phyloP scores from a whole-genome alignment of 164 flowering plant species.

The Dillenia suffruticosa region DNA sequence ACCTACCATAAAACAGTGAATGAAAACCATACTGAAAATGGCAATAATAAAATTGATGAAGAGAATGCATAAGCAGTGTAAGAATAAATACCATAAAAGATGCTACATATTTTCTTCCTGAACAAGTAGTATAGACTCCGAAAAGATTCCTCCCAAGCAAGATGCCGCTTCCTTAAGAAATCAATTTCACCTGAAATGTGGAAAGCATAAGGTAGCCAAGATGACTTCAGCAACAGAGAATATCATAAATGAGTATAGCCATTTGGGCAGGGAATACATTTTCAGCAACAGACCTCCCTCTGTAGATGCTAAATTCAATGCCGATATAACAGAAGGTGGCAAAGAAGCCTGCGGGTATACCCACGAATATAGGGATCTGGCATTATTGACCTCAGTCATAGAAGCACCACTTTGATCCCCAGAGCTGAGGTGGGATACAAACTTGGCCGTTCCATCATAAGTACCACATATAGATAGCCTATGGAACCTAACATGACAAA shows the following conservation, averaged over 20 bases:
- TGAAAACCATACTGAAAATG: not conserved
- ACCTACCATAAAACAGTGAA: no score
- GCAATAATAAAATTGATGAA: not conserved
- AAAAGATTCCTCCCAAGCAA: constrained; percentile 92
- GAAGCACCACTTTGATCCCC: constrained; percentile 21
- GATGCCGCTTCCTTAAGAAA: constrained; percentile 64
- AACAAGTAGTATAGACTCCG: constrained; percentile 87
- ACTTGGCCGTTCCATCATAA: constrained; percentile 26
- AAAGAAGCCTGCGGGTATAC: constrained; percentile 77
- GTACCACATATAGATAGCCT: constrained; percentile 41
- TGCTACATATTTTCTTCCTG: constrained; percentile 58
- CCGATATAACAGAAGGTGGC: constrained; percentile 68
- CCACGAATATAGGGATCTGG: constrained; percentile 68
- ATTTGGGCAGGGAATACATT: not conserved
- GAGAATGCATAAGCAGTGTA: not conserved
- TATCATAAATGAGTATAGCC: not conserved
- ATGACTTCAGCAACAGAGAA: not conserved
- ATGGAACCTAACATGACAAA: constrained; percentile 54
- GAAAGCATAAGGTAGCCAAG: not conserved
- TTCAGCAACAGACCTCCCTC: constrained; percentile 56
- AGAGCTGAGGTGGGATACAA: constrained; percentile 15
- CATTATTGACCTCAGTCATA: constrained; percentile 25
- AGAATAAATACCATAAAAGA: constrained; percentile 72
- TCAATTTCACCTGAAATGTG: constrained; percentile 44
- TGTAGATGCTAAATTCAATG: constrained; percentile 46